Percentiles rank a stretch among this genome's conserved stretches.
Conservation (phyloP, 83 land plant species). For the Thuja plicata region DNA sequence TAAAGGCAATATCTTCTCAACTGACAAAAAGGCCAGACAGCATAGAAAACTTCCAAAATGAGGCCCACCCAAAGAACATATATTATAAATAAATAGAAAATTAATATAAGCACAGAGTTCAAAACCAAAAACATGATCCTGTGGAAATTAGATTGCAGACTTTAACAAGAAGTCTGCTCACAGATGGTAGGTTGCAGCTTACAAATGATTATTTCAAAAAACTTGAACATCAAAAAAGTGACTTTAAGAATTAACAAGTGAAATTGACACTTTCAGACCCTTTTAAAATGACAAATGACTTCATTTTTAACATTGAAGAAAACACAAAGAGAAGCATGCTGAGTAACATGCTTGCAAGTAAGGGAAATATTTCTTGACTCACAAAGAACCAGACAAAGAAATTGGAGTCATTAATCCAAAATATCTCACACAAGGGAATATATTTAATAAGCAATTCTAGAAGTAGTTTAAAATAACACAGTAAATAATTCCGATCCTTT, state of each 20-base stretch:
- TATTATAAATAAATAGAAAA: too few relatives aligned
- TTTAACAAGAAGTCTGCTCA: not conserved
- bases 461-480: not conserved
- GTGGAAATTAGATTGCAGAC: not conserved
- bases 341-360: not conserved
- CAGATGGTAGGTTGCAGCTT: not conserved
- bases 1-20: too few relatives aligned
- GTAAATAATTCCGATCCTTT: not conserved
- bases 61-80: not conserved
- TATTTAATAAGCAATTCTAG: not conserved
- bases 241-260: not conserved
- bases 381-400: not conserved
- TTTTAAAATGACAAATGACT: not conserved
- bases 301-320: too few relatives aligned
- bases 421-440: not conserved
- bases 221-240: not conserved
- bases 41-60: not conserved
- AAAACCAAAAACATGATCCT: too few relatives aligned
- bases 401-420: not conserved
- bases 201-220: not conserved
- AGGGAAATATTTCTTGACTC: not conserved
- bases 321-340: not conserved
- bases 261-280: not conserved
- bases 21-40: too few relatives aligned
- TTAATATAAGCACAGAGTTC: too few relatives aligned